Base-by-base conservation (phyloP, 148 eudicot species). In the Diospyros lotus region DNA sequence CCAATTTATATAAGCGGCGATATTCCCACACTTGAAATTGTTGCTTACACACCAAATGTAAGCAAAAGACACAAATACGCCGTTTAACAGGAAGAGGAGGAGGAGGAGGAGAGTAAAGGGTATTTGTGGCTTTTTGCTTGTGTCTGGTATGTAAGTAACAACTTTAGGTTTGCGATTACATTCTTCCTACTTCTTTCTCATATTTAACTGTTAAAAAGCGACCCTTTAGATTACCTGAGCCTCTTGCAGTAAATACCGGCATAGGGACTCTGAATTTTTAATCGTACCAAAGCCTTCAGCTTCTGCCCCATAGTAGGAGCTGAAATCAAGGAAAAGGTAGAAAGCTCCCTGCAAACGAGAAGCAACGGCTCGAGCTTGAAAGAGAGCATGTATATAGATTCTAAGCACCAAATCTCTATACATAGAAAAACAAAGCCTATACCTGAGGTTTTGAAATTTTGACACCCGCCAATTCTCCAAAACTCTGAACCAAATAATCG, bases 371-470 rank as follows among this genome's bases (percentile, higher is more conserved):
- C 50, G 28, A 13, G 2, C 6, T 38, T 52, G 14, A 2, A 46
- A 15, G 18, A 7, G 14, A 43, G 17, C 4, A 13, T 3, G 6
- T 67, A 28, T 28, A 28, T 28, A 28, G 1, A 13, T 69, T 15
- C 3, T 14, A 58, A 69, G 48, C 44, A 73, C 58, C 54, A 48
- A 53, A 66, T 62, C 55, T 13, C 5, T 45, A 40, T 10, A 2
- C 6, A 73, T 28, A 28, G 28, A 3, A n/a, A 62, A 39, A 52
- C 4, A 60, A 64, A 42, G 53, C 15, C 53, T 39, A 68, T 75
- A 92, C 97, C 91, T 87, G 91, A 28, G 98, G 98, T 79, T 90
- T 92, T 9, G 96, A 92, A 68, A 94, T 85, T 81, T 90, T 90
- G 69, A 92, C 97, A 55, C 98, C 97, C 50, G 83, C 89, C 76